Evolutionary conservation across 1,284 basidiomycete species (phyloP).

Genomic region (Tilletia horrida): DNA sequence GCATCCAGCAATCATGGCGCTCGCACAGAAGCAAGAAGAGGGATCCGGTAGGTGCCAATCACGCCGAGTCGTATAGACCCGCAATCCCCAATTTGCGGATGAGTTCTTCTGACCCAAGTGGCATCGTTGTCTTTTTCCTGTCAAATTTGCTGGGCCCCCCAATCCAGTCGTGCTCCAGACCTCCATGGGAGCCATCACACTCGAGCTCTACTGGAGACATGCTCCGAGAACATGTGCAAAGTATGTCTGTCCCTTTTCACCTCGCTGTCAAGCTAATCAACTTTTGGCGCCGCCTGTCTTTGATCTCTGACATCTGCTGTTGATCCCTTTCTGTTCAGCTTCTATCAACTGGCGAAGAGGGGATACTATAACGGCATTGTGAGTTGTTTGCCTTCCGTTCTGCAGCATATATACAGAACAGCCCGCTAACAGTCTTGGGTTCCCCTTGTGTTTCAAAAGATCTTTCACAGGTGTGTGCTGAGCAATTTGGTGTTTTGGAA

Average conservation of each 20-base stretch:
- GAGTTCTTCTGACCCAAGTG: no score
- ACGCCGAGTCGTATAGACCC: no score
- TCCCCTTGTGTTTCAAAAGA: background rate
- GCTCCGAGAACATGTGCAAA: conserved; percentile 47
- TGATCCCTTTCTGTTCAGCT: conserved; percentile 19
- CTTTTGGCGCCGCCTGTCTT: background rate
- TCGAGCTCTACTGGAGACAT: conserved; percentile 50
- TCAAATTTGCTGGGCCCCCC: background rate
- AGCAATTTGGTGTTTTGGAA: no score
- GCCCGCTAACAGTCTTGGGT: background rate
- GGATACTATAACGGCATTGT: conserved; percentile 50
- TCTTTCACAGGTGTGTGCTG: conserved; percentile 20
- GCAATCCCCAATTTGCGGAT: no score
- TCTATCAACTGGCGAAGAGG: conserved; percentile 45
- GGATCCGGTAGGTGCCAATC: conserved; percentile 5
- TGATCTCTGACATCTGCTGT: no score
- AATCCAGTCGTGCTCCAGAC: conserved; percentile 43
- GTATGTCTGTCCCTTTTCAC: conserved; percentile 5
- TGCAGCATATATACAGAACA: background rate
- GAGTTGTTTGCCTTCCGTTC: background rate
- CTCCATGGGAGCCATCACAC: conserved; percentile 41
- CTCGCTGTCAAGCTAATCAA: background rate
- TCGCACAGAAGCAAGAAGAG: conserved; percentile 14
- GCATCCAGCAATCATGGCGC: conserved; percentile 2
- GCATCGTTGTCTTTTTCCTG: background rate